Evolutionary conservation across 805 yeast species (phyloP), one percentile per base, ranked within the genome.

Genomic region (Saccharomycodes ludwigii): DNA sequence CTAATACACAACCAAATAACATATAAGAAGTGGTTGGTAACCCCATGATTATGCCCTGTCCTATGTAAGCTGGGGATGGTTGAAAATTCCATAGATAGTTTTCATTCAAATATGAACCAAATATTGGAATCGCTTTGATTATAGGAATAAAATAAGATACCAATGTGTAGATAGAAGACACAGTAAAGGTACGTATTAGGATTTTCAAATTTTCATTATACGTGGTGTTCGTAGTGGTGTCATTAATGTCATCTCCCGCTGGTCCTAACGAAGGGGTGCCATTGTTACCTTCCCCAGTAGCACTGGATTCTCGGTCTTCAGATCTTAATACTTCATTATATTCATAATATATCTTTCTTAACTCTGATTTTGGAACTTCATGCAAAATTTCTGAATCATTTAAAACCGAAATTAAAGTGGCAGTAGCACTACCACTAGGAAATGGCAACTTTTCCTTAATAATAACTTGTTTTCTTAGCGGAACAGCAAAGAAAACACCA

Each of bases 41-140:
- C 0, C 98, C 98, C 98, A 88, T 88, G 35, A 88, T 88, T 24
- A 91, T 84, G 4, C 98, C 98, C 55, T 88, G 98, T 3, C 98
- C 98, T 21, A 91, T 69, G 50, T 88, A 88, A 0, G 97, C 97
- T 0, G 98, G 98, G 1, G 95, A 84, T 0, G 95, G 95, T 52
- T 91, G 95, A 37, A 91, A 69, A 37, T 79, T 76, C 91, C 96
- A 82, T 28, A 80, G 64, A 54, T 82, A 81, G 12, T 63, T 55
- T 14, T 57, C 46, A 0, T 94, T 80, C 13, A 83, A 56, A 27
- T 48, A 46, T 1, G 43, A 23, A 0, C 97, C 97, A 51, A 88
- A 81, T 1, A 88, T 47, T 0, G 96, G 96, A 5, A 91, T 44
- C 24, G 61, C 61, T 32, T 73, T 65, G 9, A 91, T 44, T 10